Conservation (phyloP, 2,329 filamentous ascomycete species). For the Pseudogymnoascus destructans region DNA sequence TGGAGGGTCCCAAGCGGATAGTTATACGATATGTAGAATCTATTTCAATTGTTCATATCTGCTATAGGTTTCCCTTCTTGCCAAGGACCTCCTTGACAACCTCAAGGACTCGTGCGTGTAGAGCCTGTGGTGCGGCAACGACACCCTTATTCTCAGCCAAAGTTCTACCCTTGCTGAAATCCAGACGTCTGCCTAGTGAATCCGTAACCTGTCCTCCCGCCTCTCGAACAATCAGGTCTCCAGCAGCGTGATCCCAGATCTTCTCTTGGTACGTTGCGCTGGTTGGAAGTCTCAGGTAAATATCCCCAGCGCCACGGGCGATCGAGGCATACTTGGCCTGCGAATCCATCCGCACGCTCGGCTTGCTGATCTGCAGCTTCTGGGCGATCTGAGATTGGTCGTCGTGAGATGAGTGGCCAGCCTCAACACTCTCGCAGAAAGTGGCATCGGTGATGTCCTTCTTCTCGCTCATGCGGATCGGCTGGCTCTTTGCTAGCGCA, state of each 20-base stretch:
- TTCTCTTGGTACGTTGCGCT: conserved; percentile 89
- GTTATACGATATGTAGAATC: conserved; percentile 7
- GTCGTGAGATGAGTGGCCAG: conserved; percentile 77
- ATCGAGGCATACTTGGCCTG: conserved; percentile 97
- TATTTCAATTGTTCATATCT: conserved; percentile 5
- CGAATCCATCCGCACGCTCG: conserved; percentile 92
- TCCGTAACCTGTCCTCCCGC: conserved; percentile 89
- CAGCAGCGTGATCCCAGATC: conserved; percentile 98
- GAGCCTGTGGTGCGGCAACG: conserved; percentile 66
- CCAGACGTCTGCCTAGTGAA: conserved; percentile 66
- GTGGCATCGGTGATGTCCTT: conserved; percentile 64
- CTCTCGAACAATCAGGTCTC: conserved; percentile 86
- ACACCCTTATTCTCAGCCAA: conserved; percentile 87
- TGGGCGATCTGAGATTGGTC: conserved; percentile 76
- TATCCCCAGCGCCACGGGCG: conserved; percentile 82
- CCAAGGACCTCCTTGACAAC: conserved; percentile 70
- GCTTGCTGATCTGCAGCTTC: conserved; percentile 73
- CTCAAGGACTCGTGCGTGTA: conserved; percentile 64
- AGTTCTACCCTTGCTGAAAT: conserved; percentile 79
- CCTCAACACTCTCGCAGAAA: conserved; percentile 95
- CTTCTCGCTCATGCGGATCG: conserved; percentile 70
- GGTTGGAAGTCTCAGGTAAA: conserved; percentile 82
- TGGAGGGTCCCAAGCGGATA: neutral
- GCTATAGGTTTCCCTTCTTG: conserved; percentile 23
- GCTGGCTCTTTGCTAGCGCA: conserved; percentile 40